Evolutionary conservation across 2,329 filamentous ascomycete genomes (phyloP).

Genomic region (Aureobasidium sp.): DNA sequence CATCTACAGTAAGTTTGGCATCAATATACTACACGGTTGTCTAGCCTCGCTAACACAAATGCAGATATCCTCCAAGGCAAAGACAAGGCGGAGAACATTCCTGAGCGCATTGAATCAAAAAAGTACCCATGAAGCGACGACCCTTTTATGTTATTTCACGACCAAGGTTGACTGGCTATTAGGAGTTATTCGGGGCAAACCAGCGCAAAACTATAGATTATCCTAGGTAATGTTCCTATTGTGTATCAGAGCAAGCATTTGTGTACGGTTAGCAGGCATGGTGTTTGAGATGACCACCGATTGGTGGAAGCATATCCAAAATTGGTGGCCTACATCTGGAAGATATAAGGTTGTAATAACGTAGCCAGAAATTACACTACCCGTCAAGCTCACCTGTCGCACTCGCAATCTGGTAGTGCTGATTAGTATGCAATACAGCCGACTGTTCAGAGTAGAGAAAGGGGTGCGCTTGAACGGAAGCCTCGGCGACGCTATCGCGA

Average conservation of each 20-base stretch:
- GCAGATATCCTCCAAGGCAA: constrained; percentile 68
- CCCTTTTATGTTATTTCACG: constrained; percentile 3
- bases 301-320: neutral
- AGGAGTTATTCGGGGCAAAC: constrained; percentile 10
- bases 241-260: neutral
- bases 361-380: neutral
- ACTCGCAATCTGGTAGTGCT: neutral
- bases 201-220: neutral
- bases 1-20: constrained; percentile 52
- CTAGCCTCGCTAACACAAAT: neutral
- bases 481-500: neutral
- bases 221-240: neutral
- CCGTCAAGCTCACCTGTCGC: too few relatives aligned
- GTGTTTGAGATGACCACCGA: neutral
- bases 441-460: neutral
- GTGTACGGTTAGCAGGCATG: neutral
- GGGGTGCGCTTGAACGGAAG: neutral
- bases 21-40: neutral
- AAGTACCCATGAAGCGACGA: constrained; percentile 12
- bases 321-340: neutral
- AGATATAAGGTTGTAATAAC: neutral
- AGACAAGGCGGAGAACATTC: constrained; percentile 72
- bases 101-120: constrained; percentile 45
- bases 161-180: constrained; percentile 8
- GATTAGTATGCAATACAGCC: neutral